Percentiles rank a stretch among this genome's conserved stretches.
Evolutionary conservation across 2,329 filamentous ascomycete species (phyloP).

Genomic region (Myriosclerotinia scirpicola): DNA sequence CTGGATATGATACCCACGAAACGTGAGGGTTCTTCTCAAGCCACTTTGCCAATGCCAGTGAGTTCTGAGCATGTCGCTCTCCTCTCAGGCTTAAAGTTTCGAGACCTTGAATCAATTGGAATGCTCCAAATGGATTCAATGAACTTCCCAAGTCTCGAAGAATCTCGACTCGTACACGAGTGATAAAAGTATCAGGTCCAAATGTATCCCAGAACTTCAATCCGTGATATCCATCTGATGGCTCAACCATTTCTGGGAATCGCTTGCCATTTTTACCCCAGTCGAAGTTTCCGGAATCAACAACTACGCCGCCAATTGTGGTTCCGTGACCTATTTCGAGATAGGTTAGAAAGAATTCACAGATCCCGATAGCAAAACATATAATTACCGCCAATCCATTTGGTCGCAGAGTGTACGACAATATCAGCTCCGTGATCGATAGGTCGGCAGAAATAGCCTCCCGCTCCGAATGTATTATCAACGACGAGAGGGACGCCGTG

Average conservation of each 20-base stretch:
- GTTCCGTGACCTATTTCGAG: slow-evolving; percentile 70
- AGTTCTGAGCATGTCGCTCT: slow-evolving; percentile 84
- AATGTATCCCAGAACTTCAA: slow-evolving; percentile 95
- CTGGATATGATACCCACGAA: slow-evolving; percentile 91
- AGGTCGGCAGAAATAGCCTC: slow-evolving; percentile 81
- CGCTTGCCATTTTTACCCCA: slow-evolving; percentile 81
- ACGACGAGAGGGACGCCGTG: slow-evolving; percentile 61
- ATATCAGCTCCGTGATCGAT: slow-evolving; percentile 92
- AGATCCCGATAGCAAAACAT: not conserved
- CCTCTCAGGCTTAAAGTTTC: slow-evolving; percentile 86
- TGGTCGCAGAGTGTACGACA: slow-evolving; percentile 89
- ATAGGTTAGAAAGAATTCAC: not conserved
- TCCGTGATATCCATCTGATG: slow-evolving; percentile 84
- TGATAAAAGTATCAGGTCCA: slow-evolving; percentile 75
- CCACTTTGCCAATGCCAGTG: slow-evolving; percentile 76
- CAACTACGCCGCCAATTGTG: slow-evolving; percentile 80
- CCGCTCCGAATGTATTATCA: slow-evolving; percentile 93
- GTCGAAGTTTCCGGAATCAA: slow-evolving; percentile 90
- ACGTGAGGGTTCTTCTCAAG: slow-evolving; percentile 81
- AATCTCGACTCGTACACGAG: slow-evolving; percentile 84
- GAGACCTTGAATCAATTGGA: slow-evolving; percentile 83
- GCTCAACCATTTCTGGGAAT: slow-evolving; percentile 94
- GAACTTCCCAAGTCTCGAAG: slow-evolving; percentile 80
- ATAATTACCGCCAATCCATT: slow-evolving; percentile 72
- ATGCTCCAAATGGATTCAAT: slow-evolving; percentile 87